Evolutionary conservation across 306 rosid species (phyloP).

Genomic region (Rosa chinensis): DNA sequence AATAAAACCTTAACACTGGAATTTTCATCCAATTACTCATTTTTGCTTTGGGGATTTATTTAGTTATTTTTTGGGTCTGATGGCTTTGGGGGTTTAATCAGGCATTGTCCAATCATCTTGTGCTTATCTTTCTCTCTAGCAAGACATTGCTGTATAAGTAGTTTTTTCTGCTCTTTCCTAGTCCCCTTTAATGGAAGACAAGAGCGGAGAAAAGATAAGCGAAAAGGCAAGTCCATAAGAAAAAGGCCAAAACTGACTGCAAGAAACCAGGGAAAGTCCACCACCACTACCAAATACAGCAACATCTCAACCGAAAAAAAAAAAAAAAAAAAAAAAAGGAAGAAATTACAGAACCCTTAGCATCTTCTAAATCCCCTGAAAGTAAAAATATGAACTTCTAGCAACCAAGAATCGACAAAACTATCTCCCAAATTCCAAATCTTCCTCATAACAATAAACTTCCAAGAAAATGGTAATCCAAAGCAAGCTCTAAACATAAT

Average conservation of each 20-base stretch:
- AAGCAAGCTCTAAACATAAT: not conserved
- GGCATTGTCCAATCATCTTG: constrained; percentile 91
- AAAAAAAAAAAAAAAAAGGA: not conserved
- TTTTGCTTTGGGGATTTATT: constrained; percentile 54
- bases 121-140: constrained; percentile 83
- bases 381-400: not conserved
- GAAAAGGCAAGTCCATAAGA: not conserved
- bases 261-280: not conserved
- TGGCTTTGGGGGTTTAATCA: constrained; percentile 50
- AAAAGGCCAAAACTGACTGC: too few relatives aligned
- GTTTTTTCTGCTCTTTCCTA: constrained; percentile 87
- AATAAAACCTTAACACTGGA: constrained; percentile 7
- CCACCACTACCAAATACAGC: too few relatives aligned
- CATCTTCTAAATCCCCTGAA: not conserved
- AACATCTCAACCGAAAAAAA: too few relatives aligned
- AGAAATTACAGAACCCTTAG: too few relatives aligned
- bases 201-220: not conserved
- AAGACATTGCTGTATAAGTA: constrained; percentile 75
- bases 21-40: constrained; percentile 86
- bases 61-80: not conserved
- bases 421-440: not conserved
- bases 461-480: not conserved
- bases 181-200: constrained; percentile 69
- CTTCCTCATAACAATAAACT: not conserved
- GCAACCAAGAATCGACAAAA: not conserved